phyloP scores from a whole-genome alignment of 805 yeast genomes.

The Danielozyma ontarioensis region DNA sequence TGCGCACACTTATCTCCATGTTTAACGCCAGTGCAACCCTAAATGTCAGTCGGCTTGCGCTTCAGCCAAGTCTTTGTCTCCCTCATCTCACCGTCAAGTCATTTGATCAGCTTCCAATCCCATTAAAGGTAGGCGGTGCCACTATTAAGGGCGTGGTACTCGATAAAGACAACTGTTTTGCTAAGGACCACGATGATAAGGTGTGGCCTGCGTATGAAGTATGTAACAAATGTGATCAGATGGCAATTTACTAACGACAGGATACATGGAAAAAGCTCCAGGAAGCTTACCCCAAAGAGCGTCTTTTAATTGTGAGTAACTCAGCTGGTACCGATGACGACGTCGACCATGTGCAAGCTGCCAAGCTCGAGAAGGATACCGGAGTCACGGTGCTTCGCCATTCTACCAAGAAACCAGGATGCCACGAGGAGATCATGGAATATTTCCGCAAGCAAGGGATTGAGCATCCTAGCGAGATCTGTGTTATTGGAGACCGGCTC shows the following conservation, averaged over 20 bases:
- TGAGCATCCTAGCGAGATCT: constrained; percentile 56
- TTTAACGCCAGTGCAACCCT: constrained; percentile 76
- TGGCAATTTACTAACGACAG: constrained; percentile 17
- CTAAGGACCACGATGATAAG: constrained; percentile 71
- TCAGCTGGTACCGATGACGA: constrained; percentile 92
- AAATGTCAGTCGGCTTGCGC: constrained; percentile 54
- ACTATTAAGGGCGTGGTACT: constrained; percentile 71
- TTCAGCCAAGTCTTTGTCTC: constrained; percentile 61
- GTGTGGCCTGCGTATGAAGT: constrained; percentile 70
- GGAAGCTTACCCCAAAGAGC: constrained; percentile 55
- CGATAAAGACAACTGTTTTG: constrained; percentile 95
- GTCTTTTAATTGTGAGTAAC: constrained; percentile 76
- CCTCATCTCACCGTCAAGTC: constrained; percentile 58
- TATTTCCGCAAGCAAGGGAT: constrained; percentile 49
- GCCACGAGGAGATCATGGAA: constrained; percentile 60
- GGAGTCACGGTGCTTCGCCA: constrained; percentile 72
- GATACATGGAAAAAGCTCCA: constrained; percentile 51
- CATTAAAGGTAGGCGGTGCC: constrained; percentile 33
- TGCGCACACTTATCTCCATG: constrained; percentile 8
- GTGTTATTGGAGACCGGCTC: constrained; percentile 85
- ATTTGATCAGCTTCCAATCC: constrained; percentile 57
- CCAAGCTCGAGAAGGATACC: constrained; percentile 51
- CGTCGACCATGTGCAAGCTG: constrained; percentile 52
- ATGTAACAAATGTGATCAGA: constrained; percentile 9
- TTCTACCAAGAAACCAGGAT: constrained; percentile 77